A percentile compares a stretch with the other conserved stretches of the same genome.
phyloP scores from a whole-genome alignment of 2,329 filamentous ascomycete genomes.

The Pseudogymnoascus sp. region DNA sequence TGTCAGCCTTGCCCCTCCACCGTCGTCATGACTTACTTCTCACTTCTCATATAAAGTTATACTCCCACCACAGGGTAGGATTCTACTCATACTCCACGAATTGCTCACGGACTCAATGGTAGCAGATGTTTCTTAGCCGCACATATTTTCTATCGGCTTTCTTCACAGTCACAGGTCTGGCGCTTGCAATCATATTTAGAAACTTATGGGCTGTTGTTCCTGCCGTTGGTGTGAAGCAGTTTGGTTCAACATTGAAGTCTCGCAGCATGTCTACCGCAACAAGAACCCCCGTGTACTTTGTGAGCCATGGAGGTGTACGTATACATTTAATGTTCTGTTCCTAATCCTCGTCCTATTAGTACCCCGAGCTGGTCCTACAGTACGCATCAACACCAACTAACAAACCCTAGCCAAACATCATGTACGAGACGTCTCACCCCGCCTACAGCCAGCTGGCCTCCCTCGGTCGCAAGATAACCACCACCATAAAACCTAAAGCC shows the following conservation, averaged over 20 bases:
- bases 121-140: not conserved
- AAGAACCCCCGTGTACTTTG: slow-evolving; percentile 21
- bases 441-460: slow-evolving; percentile 56
- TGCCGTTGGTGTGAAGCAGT: not conserved
- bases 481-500: slow-evolving; percentile 61
- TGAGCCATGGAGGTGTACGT: slow-evolving; percentile 25
- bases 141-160: not conserved
- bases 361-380: not conserved
- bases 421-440: slow-evolving; percentile 61
- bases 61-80: not conserved
- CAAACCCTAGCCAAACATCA: slow-evolving; percentile 46
- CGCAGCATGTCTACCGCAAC: slow-evolving; percentile 16
- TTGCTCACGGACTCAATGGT: not conserved
- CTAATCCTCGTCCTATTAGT: not conserved
- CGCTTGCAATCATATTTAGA: slow-evolving; percentile 1
- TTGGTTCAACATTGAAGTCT: slow-evolving; percentile 1
- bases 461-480: slow-evolving; percentile 63
- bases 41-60: not conserved
- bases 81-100: not conserved
- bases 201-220: not conserved
- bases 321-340: not conserved
- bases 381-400: not conserved
- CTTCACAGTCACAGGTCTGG: not conserved
- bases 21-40: not conserved
- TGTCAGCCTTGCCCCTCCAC: slow-evolving; percentile 1